Evolutionary conservation across 108 stramenopile genomes (phyloP).

Genomic region (Conticribra weissflogii): DNA sequence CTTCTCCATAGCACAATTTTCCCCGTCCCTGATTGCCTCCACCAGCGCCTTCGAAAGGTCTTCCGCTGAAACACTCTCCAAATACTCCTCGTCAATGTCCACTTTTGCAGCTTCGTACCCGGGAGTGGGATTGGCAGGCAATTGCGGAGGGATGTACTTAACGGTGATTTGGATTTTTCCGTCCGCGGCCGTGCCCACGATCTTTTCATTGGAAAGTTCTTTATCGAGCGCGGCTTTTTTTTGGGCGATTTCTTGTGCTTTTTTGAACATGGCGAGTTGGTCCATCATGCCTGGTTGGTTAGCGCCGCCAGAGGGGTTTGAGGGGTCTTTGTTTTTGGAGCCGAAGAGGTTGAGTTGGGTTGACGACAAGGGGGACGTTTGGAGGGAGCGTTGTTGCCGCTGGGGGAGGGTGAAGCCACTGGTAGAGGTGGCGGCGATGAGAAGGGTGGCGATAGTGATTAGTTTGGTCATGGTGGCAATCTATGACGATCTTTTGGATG

Average conservation of each 20-base stretch:
- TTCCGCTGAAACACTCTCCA: conserved; percentile 58
- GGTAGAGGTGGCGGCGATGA: conserved; percentile 35
- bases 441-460: conserved; percentile 31
- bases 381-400: background rate
- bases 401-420: conserved; percentile 50
- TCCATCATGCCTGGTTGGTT: conserved; percentile 85
- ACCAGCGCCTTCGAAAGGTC: conserved; percentile 63
- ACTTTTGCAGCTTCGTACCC: conserved; percentile 69
- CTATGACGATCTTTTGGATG: too few species aligned
- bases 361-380: conserved; percentile 19
- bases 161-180: conserved; percentile 73
- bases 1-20: conserved; percentile 54
- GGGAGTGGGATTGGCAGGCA: conserved; percentile 85
- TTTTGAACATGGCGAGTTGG: conserved; percentile 91
- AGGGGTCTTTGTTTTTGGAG: conserved; percentile 54
- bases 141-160: conserved; percentile 73
- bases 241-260: conserved; percentile 83
- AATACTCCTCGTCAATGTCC: conserved; percentile 82
- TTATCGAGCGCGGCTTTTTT: conserved; percentile 79
- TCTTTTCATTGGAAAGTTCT: conserved; percentile 61
- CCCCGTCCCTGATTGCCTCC: conserved; percentile 73
- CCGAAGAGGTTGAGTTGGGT: conserved; percentile 69
- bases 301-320: conserved; percentile 19
- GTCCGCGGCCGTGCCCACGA: conserved; percentile 60
- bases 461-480: conserved; percentile 50